Evolutionary conservation across 2,329 filamentous ascomycete species (phyloP).

Genomic region (Davidsoniella virescens): DNA sequence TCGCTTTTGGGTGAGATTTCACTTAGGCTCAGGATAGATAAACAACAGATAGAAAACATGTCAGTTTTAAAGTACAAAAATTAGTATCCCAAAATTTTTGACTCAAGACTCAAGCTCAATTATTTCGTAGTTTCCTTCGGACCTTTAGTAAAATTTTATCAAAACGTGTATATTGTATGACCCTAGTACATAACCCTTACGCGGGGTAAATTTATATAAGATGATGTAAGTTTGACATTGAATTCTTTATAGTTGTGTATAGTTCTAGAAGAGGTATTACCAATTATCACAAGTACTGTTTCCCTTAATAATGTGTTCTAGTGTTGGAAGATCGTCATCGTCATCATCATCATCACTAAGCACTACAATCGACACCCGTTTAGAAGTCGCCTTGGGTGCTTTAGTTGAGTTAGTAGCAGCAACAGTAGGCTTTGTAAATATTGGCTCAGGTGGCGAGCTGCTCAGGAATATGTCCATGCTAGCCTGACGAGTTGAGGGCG

Average conservation of each 20-base stretch:
- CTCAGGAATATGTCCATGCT: constrained; percentile 9
- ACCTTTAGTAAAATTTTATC: too few species aligned
- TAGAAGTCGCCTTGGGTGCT: background rate
- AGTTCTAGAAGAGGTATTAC: too few species aligned
- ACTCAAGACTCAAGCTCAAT: background rate
- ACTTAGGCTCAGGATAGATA: too few species aligned
- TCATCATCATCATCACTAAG: constrained; percentile 9
- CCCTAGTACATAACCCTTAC: background rate
- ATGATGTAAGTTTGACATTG: too few species aligned
- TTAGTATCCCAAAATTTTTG: too few species aligned
- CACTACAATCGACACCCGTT: background rate
- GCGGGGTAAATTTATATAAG: too few species aligned
- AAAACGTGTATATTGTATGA: background rate
- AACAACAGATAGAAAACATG: too few species aligned
- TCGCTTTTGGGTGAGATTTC: too few species aligned
- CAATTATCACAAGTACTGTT: too few species aligned
- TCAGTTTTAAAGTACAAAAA: too few species aligned
- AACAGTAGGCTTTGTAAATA: background rate
- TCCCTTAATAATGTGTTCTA: background rate
- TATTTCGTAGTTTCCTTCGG: too few species aligned
- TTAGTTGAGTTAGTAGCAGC: background rate
- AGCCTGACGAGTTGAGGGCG: constrained; percentile 1
- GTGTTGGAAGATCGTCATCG: background rate
- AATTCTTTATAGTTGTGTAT: too few species aligned
- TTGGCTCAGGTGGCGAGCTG: constrained; percentile 3